Evolutionary conservation across 805 yeast genomes (phyloP).

Genomic region (Metschnikowia gruessii): DNA sequence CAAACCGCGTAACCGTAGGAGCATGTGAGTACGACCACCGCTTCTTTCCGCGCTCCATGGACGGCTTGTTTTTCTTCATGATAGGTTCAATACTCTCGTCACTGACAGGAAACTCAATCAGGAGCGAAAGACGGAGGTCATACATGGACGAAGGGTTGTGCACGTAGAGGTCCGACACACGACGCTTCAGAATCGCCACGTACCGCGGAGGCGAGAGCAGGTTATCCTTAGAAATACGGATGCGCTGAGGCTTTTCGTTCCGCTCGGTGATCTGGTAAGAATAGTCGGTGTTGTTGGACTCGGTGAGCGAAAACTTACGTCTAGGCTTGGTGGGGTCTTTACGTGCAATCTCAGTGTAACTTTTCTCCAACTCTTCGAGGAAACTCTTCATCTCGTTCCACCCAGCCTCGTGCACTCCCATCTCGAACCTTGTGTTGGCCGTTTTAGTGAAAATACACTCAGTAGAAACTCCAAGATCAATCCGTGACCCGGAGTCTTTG

Average conservation of each 20-base stretch:
- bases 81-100: conserved; percentile 53
- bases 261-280: conserved; percentile 60
- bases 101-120: conserved; percentile 71
- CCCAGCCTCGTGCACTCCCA: conserved; percentile 63
- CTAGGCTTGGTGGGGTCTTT: conserved; percentile 33
- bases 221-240: conserved; percentile 65
- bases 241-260: conserved; percentile 60
- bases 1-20: conserved; percentile 71
- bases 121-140: conserved; percentile 73
- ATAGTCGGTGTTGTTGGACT: conserved; percentile 60
- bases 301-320: conserved; percentile 56
- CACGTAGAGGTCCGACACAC: conserved; percentile 69
- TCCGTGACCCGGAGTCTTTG: conserved; percentile 57
- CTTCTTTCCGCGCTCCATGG: conserved; percentile 63
- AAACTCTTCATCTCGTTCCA: conserved; percentile 55
- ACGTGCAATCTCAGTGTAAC: conserved; percentile 42
- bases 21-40: conserved; percentile 69
- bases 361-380: conserved; percentile 52
- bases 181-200: conserved; percentile 67
- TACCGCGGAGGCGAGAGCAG: conserved; percentile 60
- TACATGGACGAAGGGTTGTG: conserved; percentile 73
- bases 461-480: conserved; percentile 63
- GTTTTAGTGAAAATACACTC: conserved; percentile 62
- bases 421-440: conserved; percentile 54
- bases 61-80: conserved; percentile 50